Base-by-base conservation (phyloP, 306 rosid species). In the Lupinus albus region DNA sequence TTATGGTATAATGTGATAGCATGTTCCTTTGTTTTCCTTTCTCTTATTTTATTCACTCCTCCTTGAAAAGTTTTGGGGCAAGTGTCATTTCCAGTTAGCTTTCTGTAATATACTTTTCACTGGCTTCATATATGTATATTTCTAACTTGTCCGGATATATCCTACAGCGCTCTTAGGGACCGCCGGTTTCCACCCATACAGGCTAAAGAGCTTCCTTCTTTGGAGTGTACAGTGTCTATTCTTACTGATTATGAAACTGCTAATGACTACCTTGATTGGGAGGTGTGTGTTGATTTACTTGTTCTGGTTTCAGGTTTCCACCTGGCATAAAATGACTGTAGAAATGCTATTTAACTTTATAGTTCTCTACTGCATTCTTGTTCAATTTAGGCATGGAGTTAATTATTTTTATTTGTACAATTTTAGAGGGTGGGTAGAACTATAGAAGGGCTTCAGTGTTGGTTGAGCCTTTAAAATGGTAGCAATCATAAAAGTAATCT, bases 181-280 rank as follows among this genome's bases (percentile, higher is more conserved):
- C 96, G 90, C 11, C 82, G 99, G 69, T 93, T 93, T 56, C 74
- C 89, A 63, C 98, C 98, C 17, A 93, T 93, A 73, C 88, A 86
- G 68, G 70, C 89, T 7, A 93, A 86, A 55, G 97, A 93, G 73
- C 74, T 93, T 70, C 90, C 97, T 36, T 42, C 14, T 28, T 78
- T 93, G 86, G 91, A 88, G 84, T 93, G 99, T 80, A 93, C 99
- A 66, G 97, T 93, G 72, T 93, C 99, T 79, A 80, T 93, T 82
- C 87, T 93, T 80, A 82, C 89, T 59, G 82, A 86, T 74, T 93
- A 93, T 66, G 98, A 93, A 82, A 76, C 84, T 68, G 98, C 91
- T 82, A 73, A 79, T 58, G 41, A 84, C 68, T 84, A 84, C 82
- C 97, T 93, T 63, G 98, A 93, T 66, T 93, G 98, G 98, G 99